These are phyloP conservation scores for Suhomyces yuchorum DNA, from an alignment of 1,139 yeast species.

Conservation along the genomic window DNA sequence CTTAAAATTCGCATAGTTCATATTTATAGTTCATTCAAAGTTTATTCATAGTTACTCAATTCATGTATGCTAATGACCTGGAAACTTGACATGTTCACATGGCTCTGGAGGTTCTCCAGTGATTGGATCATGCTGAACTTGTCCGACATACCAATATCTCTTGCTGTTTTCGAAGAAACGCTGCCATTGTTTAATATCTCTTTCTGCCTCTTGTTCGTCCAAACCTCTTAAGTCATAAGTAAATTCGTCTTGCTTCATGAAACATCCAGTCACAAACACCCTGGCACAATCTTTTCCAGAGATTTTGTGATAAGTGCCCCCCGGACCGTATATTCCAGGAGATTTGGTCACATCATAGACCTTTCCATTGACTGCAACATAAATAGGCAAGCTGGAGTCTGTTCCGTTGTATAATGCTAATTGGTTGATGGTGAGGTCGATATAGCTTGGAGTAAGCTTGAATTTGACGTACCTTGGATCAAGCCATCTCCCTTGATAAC, in stretches of 20 bases:
- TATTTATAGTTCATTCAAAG: neutral
- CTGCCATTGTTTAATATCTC: constrained; percentile 52
- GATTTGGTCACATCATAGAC: constrained; percentile 69
- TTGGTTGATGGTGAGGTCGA: constrained; percentile 48
- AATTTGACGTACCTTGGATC: constrained; percentile 45
- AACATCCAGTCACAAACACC: constrained; percentile 79
- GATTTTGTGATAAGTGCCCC: constrained; percentile 61
- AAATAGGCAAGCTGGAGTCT: constrained; percentile 53
- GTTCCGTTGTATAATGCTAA: constrained; percentile 57
- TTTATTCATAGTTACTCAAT: neutral
- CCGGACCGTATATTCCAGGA: constrained; percentile 62
- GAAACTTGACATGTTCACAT: constrained; percentile 41
- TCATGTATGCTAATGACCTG: constrained; percentile 21
- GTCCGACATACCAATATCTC: constrained; percentile 68
- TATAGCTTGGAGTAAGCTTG: constrained; percentile 22
- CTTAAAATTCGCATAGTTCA: neutral
- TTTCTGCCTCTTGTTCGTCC: constrained; percentile 33
- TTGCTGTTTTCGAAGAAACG: constrained; percentile 47
- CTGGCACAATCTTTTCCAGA: constrained; percentile 74
- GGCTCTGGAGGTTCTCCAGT: constrained; percentile 40
- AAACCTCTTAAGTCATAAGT: constrained; percentile 74
- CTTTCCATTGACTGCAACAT: constrained; percentile 64
- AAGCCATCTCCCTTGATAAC: constrained; percentile 54
- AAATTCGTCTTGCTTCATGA: constrained; percentile 54
- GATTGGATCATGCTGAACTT: constrained; percentile 44